Evolutionary conservation across 441 rosid species (phyloP).

Genomic region (Brassica balearica): DNA sequence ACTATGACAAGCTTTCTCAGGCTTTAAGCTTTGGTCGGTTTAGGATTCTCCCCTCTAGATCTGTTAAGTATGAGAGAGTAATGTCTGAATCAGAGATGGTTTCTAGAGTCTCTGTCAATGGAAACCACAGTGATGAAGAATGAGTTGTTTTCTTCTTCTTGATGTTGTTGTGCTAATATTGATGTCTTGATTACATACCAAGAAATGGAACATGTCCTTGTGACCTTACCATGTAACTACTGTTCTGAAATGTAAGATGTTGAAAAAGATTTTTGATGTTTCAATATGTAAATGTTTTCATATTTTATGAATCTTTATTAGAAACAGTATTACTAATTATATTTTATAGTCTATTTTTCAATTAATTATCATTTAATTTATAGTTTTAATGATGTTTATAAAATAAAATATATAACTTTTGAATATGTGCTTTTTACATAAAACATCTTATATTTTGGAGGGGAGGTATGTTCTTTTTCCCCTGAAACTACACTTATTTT

Average conservation of each 20-base stretch:
- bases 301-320: too few species aligned
- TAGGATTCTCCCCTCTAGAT: conserved; percentile 64
- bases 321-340: too few species aligned
- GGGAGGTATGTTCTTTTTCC: too few species aligned
- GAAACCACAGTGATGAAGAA: conserved; percentile 45
- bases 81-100: conserved; percentile 81
- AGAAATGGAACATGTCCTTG: conserved; percentile 28
- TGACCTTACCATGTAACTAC: conserved; percentile 18
- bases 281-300: too few species aligned
- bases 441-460: too few species aligned
- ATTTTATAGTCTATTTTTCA: too few species aligned
- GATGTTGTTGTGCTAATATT: conserved; percentile 17
- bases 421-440: too few species aligned
- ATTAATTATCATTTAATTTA: too few species aligned
- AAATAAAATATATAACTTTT: too few species aligned
- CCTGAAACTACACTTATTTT: conserved; percentile 13
- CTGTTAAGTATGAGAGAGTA: conserved; percentile 70
- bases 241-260: too few species aligned
- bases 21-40: conserved; percentile 53
- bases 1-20: conserved; percentile 67
- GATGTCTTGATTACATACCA: conserved; percentile 24
- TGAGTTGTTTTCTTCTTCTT: conserved; percentile 28
- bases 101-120: conserved; percentile 45
- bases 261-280: too few species aligned
- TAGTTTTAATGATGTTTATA: too few species aligned